Percentiles rank a stretch among this genome's conserved stretches.
phyloP scores from a whole-genome alignment of 768 basidiomycete species.

The Lentinula sp. region DNA sequence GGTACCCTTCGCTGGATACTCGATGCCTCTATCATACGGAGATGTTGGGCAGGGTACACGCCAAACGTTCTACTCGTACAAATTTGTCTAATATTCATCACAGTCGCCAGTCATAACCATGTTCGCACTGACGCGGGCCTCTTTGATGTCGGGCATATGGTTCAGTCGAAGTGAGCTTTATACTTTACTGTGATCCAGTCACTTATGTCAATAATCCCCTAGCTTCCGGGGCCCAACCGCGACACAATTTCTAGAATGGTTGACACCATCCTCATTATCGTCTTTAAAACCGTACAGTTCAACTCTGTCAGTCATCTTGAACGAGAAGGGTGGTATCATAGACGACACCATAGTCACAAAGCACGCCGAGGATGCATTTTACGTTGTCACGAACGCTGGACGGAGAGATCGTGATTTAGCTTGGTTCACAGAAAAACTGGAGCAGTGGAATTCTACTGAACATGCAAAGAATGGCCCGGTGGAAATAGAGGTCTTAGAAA shows the following conservation, averaged over 20 bases:
- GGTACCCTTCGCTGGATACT: slow-evolving; percentile 94
- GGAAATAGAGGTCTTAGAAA: slow-evolving; percentile 73
- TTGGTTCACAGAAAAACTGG: slow-evolving; percentile 66
- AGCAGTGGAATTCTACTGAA: slow-evolving; percentile 70
- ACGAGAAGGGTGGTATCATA: slow-evolving; percentile 88
- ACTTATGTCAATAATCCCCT: background rate
- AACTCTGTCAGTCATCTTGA: slow-evolving; percentile 85
- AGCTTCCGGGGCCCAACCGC: slow-evolving; percentile 81
- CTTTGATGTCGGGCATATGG: slow-evolving; percentile 99
- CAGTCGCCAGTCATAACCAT: slow-evolving; percentile 88
- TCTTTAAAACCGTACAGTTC: slow-evolving; percentile 68
- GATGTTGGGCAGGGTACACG: slow-evolving; percentile 69
- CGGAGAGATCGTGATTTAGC: slow-evolving; percentile 74
- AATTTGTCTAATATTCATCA: slow-evolving; percentile 5
- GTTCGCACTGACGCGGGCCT: slow-evolving; percentile 78
- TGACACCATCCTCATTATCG: slow-evolving; percentile 80
- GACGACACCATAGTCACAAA: slow-evolving; percentile 94
- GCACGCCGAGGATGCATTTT: slow-evolving; percentile 74
- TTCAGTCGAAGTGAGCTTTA: slow-evolving; percentile 73
- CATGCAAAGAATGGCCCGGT: slow-evolving; percentile 54
- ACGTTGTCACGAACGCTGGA: slow-evolving; percentile 96
- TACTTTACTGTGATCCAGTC: background rate
- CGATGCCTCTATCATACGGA: slow-evolving; percentile 89
- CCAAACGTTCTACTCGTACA: background rate
- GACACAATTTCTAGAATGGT: slow-evolving; percentile 78